Base-by-base conservation (phyloP, 139 green algal species). In the Ulvella scutata region DNA sequence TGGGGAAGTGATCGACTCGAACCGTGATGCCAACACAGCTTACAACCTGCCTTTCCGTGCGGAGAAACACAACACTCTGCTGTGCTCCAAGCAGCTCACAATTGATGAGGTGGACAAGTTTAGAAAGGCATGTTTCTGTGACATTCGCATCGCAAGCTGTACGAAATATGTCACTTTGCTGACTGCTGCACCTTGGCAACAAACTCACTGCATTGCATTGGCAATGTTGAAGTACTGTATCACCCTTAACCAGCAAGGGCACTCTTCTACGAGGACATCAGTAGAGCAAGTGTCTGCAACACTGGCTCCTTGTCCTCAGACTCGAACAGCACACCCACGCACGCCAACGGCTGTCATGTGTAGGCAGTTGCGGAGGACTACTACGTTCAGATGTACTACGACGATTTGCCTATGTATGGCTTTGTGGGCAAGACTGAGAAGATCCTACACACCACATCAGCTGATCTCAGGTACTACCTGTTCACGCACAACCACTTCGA, bases 371-470 rank as follows among this genome's bases (percentile, higher is more conserved):
- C 62, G 26, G 81, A 88, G 23, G 86, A 88, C 61, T 90, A 84
- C 83, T 88, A 90, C 60, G 88, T 86, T 72, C 89, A 95, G 80
- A 92, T 96, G 87, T 92, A 92, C 75, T 93, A 90, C 59, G 91
- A 96, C 75, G 89, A 96, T 74, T 84, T 99, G 72, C 94, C 94
- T 3, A 91, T 98, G 33, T 98, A 93, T 93, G 94, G 91, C 23
- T 96, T 95, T 82, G 88, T 97, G 31, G 92, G 89, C 74, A 89
- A 89, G 76, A 83, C 88, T 72, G 85, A 91, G 72, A 87, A 87
- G 79, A 80, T 85, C 34, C 82, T 86, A 28, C 75, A 82, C 36
- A 83, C 13, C 31, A 31, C 10, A 13, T 13, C n/a, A 17, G 60
- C 60, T 31, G 23, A 74, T 0, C 29, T 43, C 34, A 43, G 23